Conservation (phyloP, 2,329 filamentous ascomycete genomes). For the Exutisphaerella laricina region DNA sequence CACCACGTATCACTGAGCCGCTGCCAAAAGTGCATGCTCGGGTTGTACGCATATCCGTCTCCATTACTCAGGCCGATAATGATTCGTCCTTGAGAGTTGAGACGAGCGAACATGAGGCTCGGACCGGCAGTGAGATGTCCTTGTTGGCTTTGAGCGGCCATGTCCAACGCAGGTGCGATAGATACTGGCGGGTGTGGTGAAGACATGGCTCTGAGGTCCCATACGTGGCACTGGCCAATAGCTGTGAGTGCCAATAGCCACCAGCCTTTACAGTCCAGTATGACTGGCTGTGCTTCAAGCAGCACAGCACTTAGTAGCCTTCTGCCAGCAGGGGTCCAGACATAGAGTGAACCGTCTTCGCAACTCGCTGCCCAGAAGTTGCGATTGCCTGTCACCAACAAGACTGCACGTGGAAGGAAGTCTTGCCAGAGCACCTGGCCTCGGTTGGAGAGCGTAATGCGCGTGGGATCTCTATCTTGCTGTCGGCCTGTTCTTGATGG, state of each 20-base stretch:
- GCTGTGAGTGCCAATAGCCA: constrained; percentile 89
- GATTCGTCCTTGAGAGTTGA: constrained; percentile 82
- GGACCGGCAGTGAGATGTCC: constrained; percentile 73
- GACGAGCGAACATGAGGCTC: constrained; percentile 80
- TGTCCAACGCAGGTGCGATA: constrained; percentile 79
- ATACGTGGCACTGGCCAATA: constrained; percentile 84
- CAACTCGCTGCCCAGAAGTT: constrained; percentile 90
- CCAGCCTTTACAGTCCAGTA: constrained; percentile 81
- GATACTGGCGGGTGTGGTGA: constrained; percentile 80
- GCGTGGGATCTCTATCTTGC: constrained; percentile 71
- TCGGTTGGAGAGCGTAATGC: constrained; percentile 74
- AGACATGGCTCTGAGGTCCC: constrained; percentile 79
- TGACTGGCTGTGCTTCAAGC: constrained; percentile 86
- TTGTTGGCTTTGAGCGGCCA: constrained; percentile 72
- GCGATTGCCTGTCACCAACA: constrained; percentile 86
- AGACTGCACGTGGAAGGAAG: constrained; percentile 76
- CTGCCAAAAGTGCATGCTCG: constrained; percentile 85
- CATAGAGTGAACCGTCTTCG: constrained; percentile 83
- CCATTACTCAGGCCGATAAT: constrained; percentile 91
- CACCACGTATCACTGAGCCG: constrained; percentile 96
- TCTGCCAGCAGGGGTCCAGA: constrained; percentile 88
- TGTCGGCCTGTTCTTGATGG: constrained; percentile 54
- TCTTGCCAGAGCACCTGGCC: constrained; percentile 87
- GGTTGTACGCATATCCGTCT: constrained; percentile 86
- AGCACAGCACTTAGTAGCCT: constrained; percentile 78